phyloP scores from a whole-genome alignment of 495 filamentous ascomycete species.

The Amorphotheca resinae region DNA sequence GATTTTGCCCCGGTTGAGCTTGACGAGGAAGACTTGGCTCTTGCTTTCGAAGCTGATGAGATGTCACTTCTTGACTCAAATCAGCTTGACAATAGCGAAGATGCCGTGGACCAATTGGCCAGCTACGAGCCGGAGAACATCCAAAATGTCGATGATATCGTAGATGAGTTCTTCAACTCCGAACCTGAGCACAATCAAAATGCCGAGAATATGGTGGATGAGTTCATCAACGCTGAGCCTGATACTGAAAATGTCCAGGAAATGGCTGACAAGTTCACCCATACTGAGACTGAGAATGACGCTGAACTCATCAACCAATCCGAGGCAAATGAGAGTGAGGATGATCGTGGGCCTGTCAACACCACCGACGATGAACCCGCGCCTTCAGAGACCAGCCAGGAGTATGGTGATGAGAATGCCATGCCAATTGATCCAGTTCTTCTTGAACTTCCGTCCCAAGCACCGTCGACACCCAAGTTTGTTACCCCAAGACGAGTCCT shows the following conservation, averaged over 20 bases:
- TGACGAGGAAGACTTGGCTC: conserved; percentile 32
- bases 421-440: conserved; percentile 40
- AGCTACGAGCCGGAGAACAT: not conserved
- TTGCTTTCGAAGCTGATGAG: conserved; percentile 37
- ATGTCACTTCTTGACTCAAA: conserved; percentile 36
- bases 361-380: conserved; percentile 20
- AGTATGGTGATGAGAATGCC: conserved; percentile 51
- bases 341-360: too few species aligned
- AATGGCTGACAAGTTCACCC: conserved; percentile 5
- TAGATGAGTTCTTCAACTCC: not conserved
- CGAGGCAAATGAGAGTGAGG: too few species aligned
- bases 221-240: conserved; percentile 1
- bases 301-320: not conserved
- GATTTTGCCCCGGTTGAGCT: conserved; percentile 19
- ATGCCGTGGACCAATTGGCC: conserved; percentile 21
- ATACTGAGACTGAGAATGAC: not conserved
- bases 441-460: conserved; percentile 8
- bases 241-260: conserved; percentile 8
- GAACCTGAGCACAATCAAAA: not conserved
- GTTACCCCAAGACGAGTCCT: conserved; percentile 19
- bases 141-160: not conserved
- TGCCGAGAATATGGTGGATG: not conserved
- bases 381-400: conserved; percentile 45
- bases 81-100: conserved; percentile 17
- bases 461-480: conserved; percentile 4